Evolutionary conservation across 2,329 filamentous ascomycete species (phyloP).

Genomic region (Microsporum ferrugineum): DNA sequence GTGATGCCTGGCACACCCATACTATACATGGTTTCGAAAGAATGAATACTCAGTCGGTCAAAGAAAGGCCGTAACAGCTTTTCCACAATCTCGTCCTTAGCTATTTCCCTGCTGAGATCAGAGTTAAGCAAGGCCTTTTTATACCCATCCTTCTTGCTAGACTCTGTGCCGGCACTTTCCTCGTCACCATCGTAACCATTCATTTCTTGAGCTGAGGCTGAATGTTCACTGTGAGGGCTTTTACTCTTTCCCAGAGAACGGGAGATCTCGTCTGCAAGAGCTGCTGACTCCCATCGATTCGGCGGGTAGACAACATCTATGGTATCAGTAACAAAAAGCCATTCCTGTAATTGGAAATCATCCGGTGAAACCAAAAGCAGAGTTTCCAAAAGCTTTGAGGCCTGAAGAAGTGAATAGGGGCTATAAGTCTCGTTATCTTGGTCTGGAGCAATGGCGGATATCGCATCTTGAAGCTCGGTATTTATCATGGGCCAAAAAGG

Average conservation of each 20-base stretch:
- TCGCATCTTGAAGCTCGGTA: slow-evolving; percentile 66
- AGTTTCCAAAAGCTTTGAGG: slow-evolving; percentile 83
- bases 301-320: slow-evolving; percentile 89
- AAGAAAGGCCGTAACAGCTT: slow-evolving; percentile 80
- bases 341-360: slow-evolving; percentile 96
- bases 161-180: slow-evolving; percentile 13
- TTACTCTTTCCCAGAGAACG: slow-evolving; percentile 53
- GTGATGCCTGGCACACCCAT: slow-evolving; percentile 61
- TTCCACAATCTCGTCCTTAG: slow-evolving; percentile 54
- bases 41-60: slow-evolving; percentile 78
- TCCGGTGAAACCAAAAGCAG: slow-evolving; percentile 80
- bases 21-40: slow-evolving; percentile 85
- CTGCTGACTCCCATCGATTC: slow-evolving; percentile 54
- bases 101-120: slow-evolving; percentile 42
- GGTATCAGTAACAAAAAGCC: slow-evolving; percentile 94
- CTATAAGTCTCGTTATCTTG: slow-evolving; percentile 66
- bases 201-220: neutral
- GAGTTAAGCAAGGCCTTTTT: slow-evolving; percentile 35
- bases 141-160: slow-evolving; percentile 20
- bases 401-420: slow-evolving; percentile 68
- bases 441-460: slow-evolving; percentile 61
- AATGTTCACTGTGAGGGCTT: slow-evolving; percentile 6
- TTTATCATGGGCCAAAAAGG: slow-evolving; percentile 86
- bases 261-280: slow-evolving; percentile 73
- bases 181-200: slow-evolving; percentile 9